Evolutionary conservation across 495 filamentous ascomycete genomes (phyloP).

Genomic region (Trichoderma asperelloides): DNA sequence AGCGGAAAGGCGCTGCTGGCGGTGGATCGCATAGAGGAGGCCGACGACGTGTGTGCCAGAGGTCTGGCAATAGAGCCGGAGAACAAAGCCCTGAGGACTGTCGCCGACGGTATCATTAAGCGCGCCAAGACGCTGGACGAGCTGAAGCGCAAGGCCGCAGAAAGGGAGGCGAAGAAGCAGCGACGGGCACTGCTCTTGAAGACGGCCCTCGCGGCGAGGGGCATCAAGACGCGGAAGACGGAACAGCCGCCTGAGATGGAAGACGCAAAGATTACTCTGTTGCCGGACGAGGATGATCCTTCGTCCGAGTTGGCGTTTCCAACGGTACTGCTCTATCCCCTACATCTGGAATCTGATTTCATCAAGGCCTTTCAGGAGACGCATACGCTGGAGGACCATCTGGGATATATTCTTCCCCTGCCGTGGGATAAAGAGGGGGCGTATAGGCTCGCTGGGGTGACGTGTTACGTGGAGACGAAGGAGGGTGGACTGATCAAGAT

Average conservation of each 20-base stretch:
- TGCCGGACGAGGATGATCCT: slow-evolving; percentile 64
- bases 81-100: slow-evolving; percentile 45
- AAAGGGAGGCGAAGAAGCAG: slow-evolving; percentile 35
- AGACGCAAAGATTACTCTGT: slow-evolving; percentile 57
- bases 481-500: slow-evolving; percentile 77
- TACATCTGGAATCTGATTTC: slow-evolving; percentile 71
- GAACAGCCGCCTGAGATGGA: slow-evolving; percentile 74
- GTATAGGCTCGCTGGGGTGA: slow-evolving; percentile 58
- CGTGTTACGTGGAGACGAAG: slow-evolving; percentile 81
- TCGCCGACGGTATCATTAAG: slow-evolving; percentile 47
- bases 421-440: slow-evolving; percentile 74
- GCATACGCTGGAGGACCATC: slow-evolving; percentile 57
- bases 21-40: slow-evolving; percentile 63
- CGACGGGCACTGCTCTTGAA: slow-evolving; percentile 51
- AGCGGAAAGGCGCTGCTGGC: slow-evolving; percentile 65
- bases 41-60: slow-evolving; percentile 61
- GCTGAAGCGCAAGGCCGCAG: slow-evolving; percentile 36
- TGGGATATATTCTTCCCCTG: slow-evolving; percentile 67
- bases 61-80: slow-evolving; percentile 60
- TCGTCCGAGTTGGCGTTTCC: slow-evolving; percentile 66
- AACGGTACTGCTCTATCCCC: slow-evolving; percentile 72
- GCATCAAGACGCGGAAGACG: slow-evolving; percentile 57
- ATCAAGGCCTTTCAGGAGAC: slow-evolving; percentile 76
- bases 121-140: slow-evolving; percentile 26
- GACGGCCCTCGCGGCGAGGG: slow-evolving; percentile 65